Conservation (phyloP, 306 rosid species). For the Herpetospermum pedunculosum region DNA sequence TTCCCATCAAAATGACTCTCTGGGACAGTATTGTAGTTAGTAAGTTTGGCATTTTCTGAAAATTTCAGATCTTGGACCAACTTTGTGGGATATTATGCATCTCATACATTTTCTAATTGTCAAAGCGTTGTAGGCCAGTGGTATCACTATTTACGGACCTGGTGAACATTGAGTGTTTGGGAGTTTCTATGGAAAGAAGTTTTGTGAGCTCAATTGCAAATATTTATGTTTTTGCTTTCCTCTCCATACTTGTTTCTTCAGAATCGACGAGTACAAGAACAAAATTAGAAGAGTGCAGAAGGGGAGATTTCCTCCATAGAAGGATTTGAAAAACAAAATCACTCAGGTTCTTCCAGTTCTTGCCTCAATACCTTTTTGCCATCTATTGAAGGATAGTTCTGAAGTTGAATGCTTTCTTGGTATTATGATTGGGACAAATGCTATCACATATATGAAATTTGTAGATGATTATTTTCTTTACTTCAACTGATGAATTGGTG, state of each 20-base stretch:
- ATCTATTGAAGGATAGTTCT: background rate
- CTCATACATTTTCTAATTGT: background rate
- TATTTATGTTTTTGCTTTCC: slow-evolving; percentile 12
- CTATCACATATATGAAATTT: background rate
- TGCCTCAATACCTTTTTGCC: background rate
- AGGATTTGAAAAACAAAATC: slow-evolving; percentile 77
- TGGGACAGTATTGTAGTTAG: too few species aligned
- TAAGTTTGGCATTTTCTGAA: too few species aligned
- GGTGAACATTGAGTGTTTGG: background rate
- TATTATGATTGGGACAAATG: background rate
- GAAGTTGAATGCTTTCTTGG: background rate
- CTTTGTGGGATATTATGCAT: background rate
- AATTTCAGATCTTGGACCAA: background rate
- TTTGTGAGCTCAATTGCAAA: slow-evolving; percentile 7
- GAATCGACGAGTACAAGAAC: slow-evolving; percentile 69
- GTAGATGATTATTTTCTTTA: background rate
- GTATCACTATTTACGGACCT: background rate
- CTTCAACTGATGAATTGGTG: background rate
- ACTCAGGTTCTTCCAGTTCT: slow-evolving; percentile 46
- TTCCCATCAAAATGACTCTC: too few species aligned
- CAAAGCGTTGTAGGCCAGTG: background rate
- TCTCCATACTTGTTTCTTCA: slow-evolving; percentile 22
- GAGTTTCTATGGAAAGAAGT: background rate
- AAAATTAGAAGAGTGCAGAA: slow-evolving; percentile 66
- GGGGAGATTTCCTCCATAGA: slow-evolving; percentile 81